These are phyloP conservation scores for Fusarium sp. DNA, from an alignment of 2,329 filamentous ascomycete species.

Conservation along the genomic window DNA sequence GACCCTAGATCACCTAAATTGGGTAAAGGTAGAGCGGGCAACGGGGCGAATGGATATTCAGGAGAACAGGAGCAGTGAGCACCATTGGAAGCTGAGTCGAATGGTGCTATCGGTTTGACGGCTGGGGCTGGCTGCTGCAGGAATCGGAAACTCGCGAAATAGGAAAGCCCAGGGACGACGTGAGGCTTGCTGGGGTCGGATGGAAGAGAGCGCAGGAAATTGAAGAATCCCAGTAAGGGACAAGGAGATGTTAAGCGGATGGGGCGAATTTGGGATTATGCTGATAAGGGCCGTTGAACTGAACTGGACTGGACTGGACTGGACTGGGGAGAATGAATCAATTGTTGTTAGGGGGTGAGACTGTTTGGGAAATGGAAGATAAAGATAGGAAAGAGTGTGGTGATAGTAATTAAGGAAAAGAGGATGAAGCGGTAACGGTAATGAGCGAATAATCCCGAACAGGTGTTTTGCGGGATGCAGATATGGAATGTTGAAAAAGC, in stretches of 20 bases:
- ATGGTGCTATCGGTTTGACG: neutral
- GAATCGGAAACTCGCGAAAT: constrained; percentile 31
- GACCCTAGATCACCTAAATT: constrained; percentile 40
- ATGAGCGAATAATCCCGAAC: constrained; percentile 34
- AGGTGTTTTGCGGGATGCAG: constrained; percentile 25
- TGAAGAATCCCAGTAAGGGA: constrained; percentile 43
- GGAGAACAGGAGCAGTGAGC: constrained; percentile 38
- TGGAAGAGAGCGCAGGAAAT: constrained; percentile 28
- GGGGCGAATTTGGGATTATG: constrained; percentile 22
- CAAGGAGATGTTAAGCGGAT: constrained; percentile 42
- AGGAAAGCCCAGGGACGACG: constrained; percentile 31
- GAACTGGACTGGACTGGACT: too few relatives aligned
- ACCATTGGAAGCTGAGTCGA: constrained; percentile 27
- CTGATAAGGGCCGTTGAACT: constrained; percentile 41
- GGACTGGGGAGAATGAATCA: constrained; percentile 21
- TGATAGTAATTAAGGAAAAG: constrained; percentile 9
- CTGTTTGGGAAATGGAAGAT: constrained; percentile 5
- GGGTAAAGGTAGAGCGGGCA: constrained; percentile 21
- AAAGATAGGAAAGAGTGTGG: constrained; percentile 1
- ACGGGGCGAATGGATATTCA: constrained; percentile 30
- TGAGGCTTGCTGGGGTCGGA: constrained; percentile 32
- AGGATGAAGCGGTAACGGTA: constrained; percentile 1
- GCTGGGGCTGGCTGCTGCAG: constrained; percentile 5
- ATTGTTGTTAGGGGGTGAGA: constrained; percentile 22
- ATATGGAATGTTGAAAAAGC: constrained; percentile 39